Evolutionary conservation across 2,329 filamentous ascomycete genomes (phyloP), one percentile per base, ranked within the genome.

Genomic region (Penicillium sumatraense): DNA sequence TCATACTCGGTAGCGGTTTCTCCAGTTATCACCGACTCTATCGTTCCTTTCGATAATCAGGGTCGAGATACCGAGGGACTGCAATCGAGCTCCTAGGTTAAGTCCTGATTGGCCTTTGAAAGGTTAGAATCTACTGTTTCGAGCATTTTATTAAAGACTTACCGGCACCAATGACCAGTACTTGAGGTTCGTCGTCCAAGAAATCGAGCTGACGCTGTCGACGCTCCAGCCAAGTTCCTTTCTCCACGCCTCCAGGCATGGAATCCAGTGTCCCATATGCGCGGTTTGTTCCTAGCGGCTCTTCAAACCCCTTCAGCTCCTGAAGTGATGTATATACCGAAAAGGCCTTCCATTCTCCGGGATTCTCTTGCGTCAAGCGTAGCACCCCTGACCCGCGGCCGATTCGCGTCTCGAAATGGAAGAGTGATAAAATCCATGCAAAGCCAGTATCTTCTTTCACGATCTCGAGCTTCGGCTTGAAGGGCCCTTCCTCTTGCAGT

Each of bases 21-120:
- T 68, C 79, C 79, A 82, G 41, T 76, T 78, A 50, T 80, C 75
- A 2, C 80, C 79, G 4, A 81, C 69, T 0, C 69, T 61, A 20
- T 66, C 63, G 27, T 76, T 76, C 21, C 71, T 69, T 42, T 81
- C 79, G 40, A 82, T 68, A n/a, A 81, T 68, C 7, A 81, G 63
- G 24, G 76, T 73, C 1, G 70, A 69, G 4, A 80, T 57, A 2
- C 73, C 72, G 9, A 81, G 64, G 35, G 78, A 76, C 57, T 77
- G 70, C 13, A 80, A 62, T 3, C 79, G 71, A 14, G 76, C 79
- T 14, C 75, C 78, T 3, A 72, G 67, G 21, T 73, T 72, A 1
- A 81, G 67, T 7, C 47, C 16, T 20, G 38, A 36, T 21, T 49
- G 46, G 24, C 46, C 46, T 49, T 26, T n/a, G 7, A 23, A n/a